These are phyloP conservation scores for Yarrowia sp. DNA, from an alignment of 805 yeast species.

Conservation along the genomic window DNA sequence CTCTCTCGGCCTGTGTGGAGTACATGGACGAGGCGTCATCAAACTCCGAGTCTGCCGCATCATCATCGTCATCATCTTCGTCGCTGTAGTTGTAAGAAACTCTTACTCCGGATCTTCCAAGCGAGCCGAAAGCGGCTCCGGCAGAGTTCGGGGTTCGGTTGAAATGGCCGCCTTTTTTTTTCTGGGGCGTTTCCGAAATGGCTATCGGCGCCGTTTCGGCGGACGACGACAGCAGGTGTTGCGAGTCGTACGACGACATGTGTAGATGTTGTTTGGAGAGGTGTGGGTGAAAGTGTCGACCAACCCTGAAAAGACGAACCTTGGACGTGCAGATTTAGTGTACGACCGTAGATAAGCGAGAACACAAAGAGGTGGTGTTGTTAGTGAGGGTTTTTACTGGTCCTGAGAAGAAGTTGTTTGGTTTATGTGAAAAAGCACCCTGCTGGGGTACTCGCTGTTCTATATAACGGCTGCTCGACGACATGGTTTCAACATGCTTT, in stretches of 20 bases:
- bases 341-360: slow-evolving; percentile 6
- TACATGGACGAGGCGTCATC: slow-evolving; percentile 20
- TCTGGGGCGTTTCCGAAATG: slow-evolving; percentile 17
- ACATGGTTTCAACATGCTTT: not conserved
- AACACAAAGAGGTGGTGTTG: not conserved
- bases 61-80: slow-evolving; percentile 18
- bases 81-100: slow-evolving; percentile 4
- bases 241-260: slow-evolving; percentile 25
- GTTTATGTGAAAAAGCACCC: too few species aligned
- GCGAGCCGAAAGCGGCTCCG: slow-evolving; percentile 20
- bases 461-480: not conserved
- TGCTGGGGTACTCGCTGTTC: not conserved
- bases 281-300: not conserved
- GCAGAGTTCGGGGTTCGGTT: slow-evolving; percentile 13
- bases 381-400: too few species aligned
- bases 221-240: slow-evolving; percentile 12
- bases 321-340: slow-evolving; percentile 11
- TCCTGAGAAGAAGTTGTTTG: too few species aligned
- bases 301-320: not conserved
- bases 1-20: slow-evolving; percentile 18
- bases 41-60: slow-evolving; percentile 5
- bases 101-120: slow-evolving; percentile 20
- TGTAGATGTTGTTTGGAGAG: not conserved
- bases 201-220: slow-evolving; percentile 26
- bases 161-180: slow-evolving; percentile 21